These are phyloP conservation scores for Silene conica DNA, from an alignment of 148 eudicot genomes.

Conservation along the genomic window DNA sequence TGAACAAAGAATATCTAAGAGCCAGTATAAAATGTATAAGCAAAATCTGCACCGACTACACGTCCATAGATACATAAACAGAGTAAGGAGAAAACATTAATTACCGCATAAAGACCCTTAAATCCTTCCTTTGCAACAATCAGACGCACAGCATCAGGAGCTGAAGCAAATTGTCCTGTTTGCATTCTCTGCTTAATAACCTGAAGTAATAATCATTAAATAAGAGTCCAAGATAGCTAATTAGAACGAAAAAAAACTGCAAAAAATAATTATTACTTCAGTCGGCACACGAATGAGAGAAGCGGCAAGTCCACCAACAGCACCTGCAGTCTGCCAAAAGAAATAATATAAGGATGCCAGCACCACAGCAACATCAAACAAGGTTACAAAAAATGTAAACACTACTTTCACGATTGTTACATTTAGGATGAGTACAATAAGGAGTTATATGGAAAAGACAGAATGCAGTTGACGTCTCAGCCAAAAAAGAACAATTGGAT, in stretches of 20 bases:
- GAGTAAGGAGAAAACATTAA: conserved; percentile 23
- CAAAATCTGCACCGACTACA: neutral
- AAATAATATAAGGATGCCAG: conserved; percentile 10
- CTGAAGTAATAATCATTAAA: conserved; percentile 33
- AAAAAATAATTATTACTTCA: conserved; percentile 46
- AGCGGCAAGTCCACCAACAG: conserved; percentile 88
- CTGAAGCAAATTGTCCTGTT: conserved; percentile 81
- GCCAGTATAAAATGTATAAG: neutral
- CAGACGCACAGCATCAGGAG: conserved; percentile 77
- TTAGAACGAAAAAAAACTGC: neutral
- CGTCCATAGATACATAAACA: neutral
- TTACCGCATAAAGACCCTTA: conserved; percentile 96
- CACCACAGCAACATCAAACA: neutral
- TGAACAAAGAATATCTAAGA: conserved; percentile 10
- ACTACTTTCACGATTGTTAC: no score
- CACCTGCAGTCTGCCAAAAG: conserved; percentile 78
- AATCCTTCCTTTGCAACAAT: conserved; percentile 82
- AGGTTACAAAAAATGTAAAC: neutral
- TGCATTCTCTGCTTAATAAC: conserved; percentile 99
- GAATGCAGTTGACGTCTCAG: neutral
- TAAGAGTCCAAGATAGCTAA: conserved; percentile 7
- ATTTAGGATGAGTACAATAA: neutral
- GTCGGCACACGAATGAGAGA: conserved; percentile 95
- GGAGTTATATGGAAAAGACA: neutral
- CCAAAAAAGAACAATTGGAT: neutral